These are phyloP conservation scores for Linderina pennispora DNA, from an alignment of 192 early-diverging fungal species.

Conservation along the genomic window DNA sequence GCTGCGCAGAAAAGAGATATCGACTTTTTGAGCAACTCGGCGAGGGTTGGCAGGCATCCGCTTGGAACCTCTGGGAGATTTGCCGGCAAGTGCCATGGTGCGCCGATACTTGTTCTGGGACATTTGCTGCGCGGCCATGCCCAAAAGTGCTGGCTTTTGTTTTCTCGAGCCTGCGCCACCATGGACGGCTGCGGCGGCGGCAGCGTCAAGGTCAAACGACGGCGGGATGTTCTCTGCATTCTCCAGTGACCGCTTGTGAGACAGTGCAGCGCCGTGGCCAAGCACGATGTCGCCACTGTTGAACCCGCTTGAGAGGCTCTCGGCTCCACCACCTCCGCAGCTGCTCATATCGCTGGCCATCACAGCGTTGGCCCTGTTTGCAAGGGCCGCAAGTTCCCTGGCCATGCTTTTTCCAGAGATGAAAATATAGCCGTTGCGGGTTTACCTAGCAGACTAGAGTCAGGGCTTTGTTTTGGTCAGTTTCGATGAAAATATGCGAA, in stretches of 20 bases:
- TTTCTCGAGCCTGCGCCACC: too few species aligned
- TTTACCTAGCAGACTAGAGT: too few species aligned
- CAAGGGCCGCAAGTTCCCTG: slow-evolving; percentile 7
- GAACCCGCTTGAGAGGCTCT: slow-evolving; percentile 16
- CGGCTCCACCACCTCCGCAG: slow-evolving; percentile 17
- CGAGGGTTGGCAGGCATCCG: slow-evolving; percentile 28
- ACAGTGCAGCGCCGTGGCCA: slow-evolving; percentile 20
- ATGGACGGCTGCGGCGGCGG: slow-evolving; percentile 5
- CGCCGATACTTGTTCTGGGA: slow-evolving; percentile 39
- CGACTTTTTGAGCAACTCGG: slow-evolving; percentile 7
- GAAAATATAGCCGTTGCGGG: too few species aligned
- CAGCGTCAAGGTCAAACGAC: slow-evolving; percentile 11
- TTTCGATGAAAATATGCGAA: too few species aligned
- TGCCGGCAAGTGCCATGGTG: slow-evolving; percentile 32
- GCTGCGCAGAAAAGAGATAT: slow-evolving; percentile 21
- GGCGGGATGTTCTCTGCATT: slow-evolving; percentile 38
- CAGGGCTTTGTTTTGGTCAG: background rate
- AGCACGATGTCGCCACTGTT: slow-evolving; percentile 20
- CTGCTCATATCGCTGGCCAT: slow-evolving; percentile 15
- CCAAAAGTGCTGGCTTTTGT: slow-evolving; percentile 27
- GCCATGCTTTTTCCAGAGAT: too few species aligned
- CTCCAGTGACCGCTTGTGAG: slow-evolving; percentile 40
- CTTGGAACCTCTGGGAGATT: slow-evolving; percentile 34
- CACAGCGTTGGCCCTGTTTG: slow-evolving; percentile 6
- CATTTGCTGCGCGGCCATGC: slow-evolving; percentile 32